Percentiles rank a stretch among this genome's conserved stretches.
phyloP scores from a whole-genome alignment of 441 rosid genomes.

The Theobroma grandiflorum region DNA sequence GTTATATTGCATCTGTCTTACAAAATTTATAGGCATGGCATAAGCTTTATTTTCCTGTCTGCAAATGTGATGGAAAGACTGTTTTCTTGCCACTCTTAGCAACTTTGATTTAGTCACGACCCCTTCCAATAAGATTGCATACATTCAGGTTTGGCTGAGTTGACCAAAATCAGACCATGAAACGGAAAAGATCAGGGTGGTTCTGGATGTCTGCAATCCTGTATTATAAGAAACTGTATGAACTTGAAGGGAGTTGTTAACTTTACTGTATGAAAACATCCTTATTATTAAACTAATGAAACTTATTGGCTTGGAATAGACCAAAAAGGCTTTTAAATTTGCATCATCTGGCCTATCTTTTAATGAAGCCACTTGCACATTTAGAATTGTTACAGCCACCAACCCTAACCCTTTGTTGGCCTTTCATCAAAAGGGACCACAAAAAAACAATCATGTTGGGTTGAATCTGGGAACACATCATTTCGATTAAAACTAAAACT shows the following conservation, averaged over 20 bases:
- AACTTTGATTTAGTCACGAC: neutral
- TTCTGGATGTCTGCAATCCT: too few relatives aligned
- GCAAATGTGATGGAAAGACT: neutral
- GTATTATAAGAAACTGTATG: too few relatives aligned
- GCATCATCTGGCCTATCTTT: neutral
- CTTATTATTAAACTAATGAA: too few relatives aligned
- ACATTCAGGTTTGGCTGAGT: neutral
- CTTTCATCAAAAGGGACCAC: conserved; percentile 33
- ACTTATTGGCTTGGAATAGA: neutral
- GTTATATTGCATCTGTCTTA: too few relatives aligned
- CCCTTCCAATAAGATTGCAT: too few relatives aligned
- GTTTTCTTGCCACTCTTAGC: neutral
- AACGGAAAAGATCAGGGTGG: too few relatives aligned
- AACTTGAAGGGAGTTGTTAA: too few relatives aligned
- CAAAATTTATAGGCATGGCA: neutral
- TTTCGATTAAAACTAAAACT: conserved; percentile 12
- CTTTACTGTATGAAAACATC: too few relatives aligned
- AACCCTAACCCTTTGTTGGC: conserved; percentile 10
- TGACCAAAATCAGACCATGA: too few relatives aligned
- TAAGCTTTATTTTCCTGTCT: neutral
- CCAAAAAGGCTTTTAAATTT: neutral
- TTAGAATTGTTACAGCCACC: conserved; percentile 16
- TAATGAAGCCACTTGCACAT: conserved; percentile 28
- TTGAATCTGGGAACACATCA: neutral
- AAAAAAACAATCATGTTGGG: conserved; percentile 29